Evolutionary conservation across 768 basidiomycete genomes (phyloP).

Genomic region (Russula ochroleuca): DNA sequence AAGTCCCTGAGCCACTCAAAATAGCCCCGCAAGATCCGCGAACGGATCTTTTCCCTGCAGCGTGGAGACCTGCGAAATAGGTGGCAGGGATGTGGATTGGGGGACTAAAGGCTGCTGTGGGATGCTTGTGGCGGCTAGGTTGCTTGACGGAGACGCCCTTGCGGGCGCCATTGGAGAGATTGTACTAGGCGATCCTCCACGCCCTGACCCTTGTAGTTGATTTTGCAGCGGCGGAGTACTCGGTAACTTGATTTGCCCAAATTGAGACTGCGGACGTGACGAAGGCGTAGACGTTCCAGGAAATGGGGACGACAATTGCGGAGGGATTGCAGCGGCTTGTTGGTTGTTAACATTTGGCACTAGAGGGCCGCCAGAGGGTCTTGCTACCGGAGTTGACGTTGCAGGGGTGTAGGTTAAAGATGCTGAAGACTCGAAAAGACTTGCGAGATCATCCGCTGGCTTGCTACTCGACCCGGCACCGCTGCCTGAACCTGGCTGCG

Average conservation of each 20-base stretch:
- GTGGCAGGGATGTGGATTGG: conserved; percentile 17
- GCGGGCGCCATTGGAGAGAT: conserved; percentile 3
- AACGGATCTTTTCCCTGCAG: conserved; percentile 72
- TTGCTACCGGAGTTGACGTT: not conserved
- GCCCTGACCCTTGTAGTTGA: conserved; percentile 17
- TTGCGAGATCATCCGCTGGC: conserved; percentile 55
- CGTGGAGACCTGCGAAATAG: conserved; percentile 29
- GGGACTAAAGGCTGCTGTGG: conserved; percentile 20
- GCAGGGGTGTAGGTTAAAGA: not conserved
- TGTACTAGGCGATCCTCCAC: conserved; percentile 9
- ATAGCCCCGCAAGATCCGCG: conserved; percentile 74
- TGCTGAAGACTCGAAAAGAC: conserved; percentile 46
- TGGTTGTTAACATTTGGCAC: conserved; percentile 4
- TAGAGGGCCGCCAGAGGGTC: conserved; percentile 5
- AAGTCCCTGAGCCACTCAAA: conserved; percentile 38
- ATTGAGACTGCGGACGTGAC: conserved; percentile 14
- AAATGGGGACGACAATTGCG: conserved; percentile 15
- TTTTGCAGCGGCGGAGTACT: conserved; percentile 24
- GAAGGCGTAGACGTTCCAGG: not conserved
- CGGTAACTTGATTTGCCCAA: conserved; percentile 28
- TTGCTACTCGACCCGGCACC: conserved; percentile 29
- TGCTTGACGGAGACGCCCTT: conserved; percentile 9
- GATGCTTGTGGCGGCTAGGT: conserved; percentile 7
- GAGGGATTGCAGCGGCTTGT: conserved; percentile 5
- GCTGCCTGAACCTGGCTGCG: conserved; percentile 27